Evolutionary conservation across 73 alveolate genomes (phyloP).

Genomic region (Paramecium pentaurelia): DNA sequence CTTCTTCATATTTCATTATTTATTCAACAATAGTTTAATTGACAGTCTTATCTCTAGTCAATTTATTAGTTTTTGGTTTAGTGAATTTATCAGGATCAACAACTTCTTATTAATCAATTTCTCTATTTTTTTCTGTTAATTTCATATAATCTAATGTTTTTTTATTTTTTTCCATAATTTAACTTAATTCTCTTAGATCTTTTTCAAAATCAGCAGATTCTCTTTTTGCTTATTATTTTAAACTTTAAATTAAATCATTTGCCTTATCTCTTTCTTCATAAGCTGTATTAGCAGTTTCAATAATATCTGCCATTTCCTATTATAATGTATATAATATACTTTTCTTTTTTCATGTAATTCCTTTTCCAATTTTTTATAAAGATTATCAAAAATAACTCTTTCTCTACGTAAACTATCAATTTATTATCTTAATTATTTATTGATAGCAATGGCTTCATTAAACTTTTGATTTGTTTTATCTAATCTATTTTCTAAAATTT

Average conservation of each 20-base stretch:
- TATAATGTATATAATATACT: background rate
- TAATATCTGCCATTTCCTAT: constrained; percentile 86
- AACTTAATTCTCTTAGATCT: constrained; percentile 59
- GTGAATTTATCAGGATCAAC: constrained; percentile 57
- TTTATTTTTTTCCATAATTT: constrained; percentile 54
- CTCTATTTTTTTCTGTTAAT: constrained; percentile 66
- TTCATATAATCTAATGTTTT: constrained; percentile 54
- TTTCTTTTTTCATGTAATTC: constrained; percentile 88
- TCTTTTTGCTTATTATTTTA: constrained; percentile 89
- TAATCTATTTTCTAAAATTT: constrained; percentile 88
- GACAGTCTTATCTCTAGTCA: constrained; percentile 63
- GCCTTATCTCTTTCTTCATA: constrained; percentile 93
- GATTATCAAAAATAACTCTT: constrained; percentile 93
- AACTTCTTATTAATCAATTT: background rate
- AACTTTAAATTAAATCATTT: constrained; percentile 86
- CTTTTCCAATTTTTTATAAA: constrained; percentile 91
- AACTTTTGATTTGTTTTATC: constrained; percentile 93
- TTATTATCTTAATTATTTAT: constrained; percentile 85
- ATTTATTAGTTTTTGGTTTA: constrained; percentile 31
- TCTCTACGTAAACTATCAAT: constrained; percentile 96
- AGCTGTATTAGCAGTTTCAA: constrained; percentile 84
- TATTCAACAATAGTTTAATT: constrained; percentile 61
- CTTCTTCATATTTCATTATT: constrained; percentile 86
- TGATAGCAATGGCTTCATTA: constrained; percentile 96
- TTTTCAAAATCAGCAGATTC: constrained; percentile 91